phyloP scores from a whole-genome alignment of 208 protist genomes.

The Wallacemonas sp. region DNA sequence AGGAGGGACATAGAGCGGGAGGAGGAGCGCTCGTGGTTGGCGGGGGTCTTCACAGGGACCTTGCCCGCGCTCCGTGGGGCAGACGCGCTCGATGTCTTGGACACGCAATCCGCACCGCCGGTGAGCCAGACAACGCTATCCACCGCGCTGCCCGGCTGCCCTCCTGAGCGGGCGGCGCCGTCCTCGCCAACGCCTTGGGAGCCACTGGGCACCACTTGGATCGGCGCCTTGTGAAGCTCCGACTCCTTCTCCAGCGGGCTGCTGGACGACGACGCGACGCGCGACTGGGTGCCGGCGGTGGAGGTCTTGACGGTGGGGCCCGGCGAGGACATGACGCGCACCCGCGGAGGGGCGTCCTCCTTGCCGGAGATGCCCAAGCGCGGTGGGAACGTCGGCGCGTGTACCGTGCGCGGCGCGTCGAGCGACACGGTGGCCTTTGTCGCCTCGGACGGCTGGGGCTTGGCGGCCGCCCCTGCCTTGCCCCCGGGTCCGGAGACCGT shows the following conservation, averaged over 20 bases:
- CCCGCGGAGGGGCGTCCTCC: neutral
- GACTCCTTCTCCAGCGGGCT: neutral
- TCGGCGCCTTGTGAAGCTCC: neutral
- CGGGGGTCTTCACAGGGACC: neutral
- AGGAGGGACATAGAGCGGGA: neutral
- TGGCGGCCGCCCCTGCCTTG: neutral
- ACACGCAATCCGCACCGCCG: constrained; percentile 9
- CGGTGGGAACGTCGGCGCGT: neutral
- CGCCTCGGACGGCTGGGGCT: neutral
- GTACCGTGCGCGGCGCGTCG: neutral
- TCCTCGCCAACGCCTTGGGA: neutral
- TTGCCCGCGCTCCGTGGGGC: neutral
- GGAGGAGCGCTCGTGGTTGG: neutral
- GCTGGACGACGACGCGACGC: neutral
- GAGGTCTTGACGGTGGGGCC: no score
- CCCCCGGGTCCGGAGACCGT: neutral
- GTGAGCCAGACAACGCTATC: constrained; percentile 24
- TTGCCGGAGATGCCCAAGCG: constrained; percentile 1
- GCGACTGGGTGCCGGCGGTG: no score
- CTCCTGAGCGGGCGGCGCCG: neutral
- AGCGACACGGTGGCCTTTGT: no score
- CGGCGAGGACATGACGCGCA: neutral
- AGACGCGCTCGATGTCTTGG: neutral
- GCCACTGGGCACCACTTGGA: constrained; percentile 3
- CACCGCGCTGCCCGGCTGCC: neutral